Percentiles rank a stretch among this genome's conserved stretches.
Conservation (phyloP, 2,329 filamentous ascomycete species). For the Cladobotryum mycophilum region DNA sequence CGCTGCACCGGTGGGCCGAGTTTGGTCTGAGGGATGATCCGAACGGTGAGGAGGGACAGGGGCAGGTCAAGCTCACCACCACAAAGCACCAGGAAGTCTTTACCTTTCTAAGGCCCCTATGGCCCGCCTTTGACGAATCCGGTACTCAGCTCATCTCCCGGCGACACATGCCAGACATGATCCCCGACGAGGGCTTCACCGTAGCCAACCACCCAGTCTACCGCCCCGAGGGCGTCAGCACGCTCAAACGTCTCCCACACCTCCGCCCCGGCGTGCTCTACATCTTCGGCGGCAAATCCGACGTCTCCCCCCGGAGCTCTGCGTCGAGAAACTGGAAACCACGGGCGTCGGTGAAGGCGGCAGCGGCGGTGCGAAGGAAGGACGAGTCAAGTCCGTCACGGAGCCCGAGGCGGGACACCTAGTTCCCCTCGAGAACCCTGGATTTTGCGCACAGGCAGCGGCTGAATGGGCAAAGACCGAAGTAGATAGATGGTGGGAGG, state of each 20-base stretch:
- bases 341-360: constrained; percentile 63
- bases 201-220: constrained; percentile 43
- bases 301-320: constrained; percentile 47
- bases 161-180: constrained; percentile 40
- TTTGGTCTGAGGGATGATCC: constrained; percentile 65
- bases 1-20: constrained; percentile 56
- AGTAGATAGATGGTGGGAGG: constrained; percentile 48
- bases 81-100: constrained; percentile 77
- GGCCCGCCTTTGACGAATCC: constrained; percentile 33
- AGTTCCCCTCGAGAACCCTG: constrained; percentile 74
- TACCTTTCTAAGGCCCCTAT: constrained; percentile 63
- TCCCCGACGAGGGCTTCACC: constrained; percentile 44
- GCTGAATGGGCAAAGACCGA: constrained; percentile 53
- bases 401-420: constrained; percentile 67
- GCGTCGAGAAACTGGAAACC: constrained; percentile 52
- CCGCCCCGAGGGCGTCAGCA: constrained; percentile 54
- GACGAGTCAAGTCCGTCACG: constrained; percentile 59
- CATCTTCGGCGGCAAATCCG: constrained; percentile 57
- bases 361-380: constrained; percentile 56
- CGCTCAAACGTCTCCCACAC: constrained; percentile 50
- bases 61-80: constrained; percentile 66
- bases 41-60: constrained; percentile 4
- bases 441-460: constrained; percentile 55
- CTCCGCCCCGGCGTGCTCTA: constrained; percentile 63
- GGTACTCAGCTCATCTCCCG: constrained; percentile 35